phyloP scores from a whole-genome alignment of 2,329 filamentous ascomycete species.

The Pseudogymnoascus sp. region DNA sequence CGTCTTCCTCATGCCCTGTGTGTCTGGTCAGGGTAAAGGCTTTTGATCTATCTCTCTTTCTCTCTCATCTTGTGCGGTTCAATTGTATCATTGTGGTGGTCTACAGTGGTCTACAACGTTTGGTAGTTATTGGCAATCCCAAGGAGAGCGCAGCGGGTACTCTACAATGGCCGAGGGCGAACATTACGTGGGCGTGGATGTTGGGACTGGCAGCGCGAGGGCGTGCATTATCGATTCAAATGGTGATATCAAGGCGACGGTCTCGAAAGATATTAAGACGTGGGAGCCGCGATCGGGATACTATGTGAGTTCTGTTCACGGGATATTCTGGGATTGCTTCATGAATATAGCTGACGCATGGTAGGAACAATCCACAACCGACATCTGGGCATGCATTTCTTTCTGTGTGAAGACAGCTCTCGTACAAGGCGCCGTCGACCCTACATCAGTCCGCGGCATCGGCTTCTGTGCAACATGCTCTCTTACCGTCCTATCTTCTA shows the following conservation, averaged over 20 bases:
- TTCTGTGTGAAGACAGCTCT: no score
- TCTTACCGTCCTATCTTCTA: no score
- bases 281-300: conserved; percentile 71
- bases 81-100: background rate
- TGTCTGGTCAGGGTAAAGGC: background rate
- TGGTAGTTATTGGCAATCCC: background rate
- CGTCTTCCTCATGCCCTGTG: background rate
- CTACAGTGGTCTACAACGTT: background rate
- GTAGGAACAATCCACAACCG: no score
- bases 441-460: no score
- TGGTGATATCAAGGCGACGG: conserved; percentile 75
- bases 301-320: conserved; percentile 46
- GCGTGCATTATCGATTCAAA: conserved; percentile 90
- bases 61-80: background rate
- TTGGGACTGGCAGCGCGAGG: conserved; percentile 92
- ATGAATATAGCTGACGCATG: no score
- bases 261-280: conserved; percentile 67
- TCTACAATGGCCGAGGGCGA: conserved; percentile 31
- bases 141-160: no score
- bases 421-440: no score
- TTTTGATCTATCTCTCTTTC: background rate
- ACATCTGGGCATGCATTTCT: no score
- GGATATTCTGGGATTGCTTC: conserved; percentile 46
- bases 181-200: conserved; percentile 78
- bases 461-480: no score